Evolutionary conservation across 345 rosid genomes (phyloP).

Genomic region (Eucalyptus tenuipes): DNA sequence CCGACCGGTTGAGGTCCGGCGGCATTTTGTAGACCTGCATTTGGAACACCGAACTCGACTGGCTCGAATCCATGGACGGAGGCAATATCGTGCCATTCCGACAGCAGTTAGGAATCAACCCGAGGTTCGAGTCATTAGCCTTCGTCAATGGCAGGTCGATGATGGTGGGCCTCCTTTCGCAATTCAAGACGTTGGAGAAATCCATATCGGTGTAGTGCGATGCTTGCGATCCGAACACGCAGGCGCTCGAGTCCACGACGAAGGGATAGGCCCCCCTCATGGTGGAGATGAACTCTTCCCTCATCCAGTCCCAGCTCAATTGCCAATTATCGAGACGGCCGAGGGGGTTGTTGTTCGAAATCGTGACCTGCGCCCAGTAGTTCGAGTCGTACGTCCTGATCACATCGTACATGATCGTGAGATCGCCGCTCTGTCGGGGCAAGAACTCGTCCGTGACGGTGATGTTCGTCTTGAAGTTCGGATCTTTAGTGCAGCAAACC

Average conservation of each 20-base stretch:
- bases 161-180: slow-evolving; percentile 71
- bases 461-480: slow-evolving; percentile 37
- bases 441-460: slow-evolving; percentile 45
- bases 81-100: slow-evolving; percentile 84
- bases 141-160: slow-evolving; percentile 75
- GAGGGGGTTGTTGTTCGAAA: slow-evolving; percentile 68
- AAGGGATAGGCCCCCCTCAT: slow-evolving; percentile 90
- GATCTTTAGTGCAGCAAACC: slow-evolving; percentile 63
- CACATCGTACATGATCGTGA: slow-evolving; percentile 88
- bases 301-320: slow-evolving; percentile 91
- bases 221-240: slow-evolving; percentile 65
- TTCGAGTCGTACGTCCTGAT: slow-evolving; percentile 58
- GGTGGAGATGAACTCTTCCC: slow-evolving; percentile 58
- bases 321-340: slow-evolving; percentile 95
- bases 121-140: slow-evolving; percentile 60
- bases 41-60: slow-evolving; percentile 69
- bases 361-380: slow-evolving; percentile 71
- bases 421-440: slow-evolving; percentile 75
- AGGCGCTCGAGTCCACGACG: slow-evolving; percentile 58
- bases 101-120: slow-evolving; percentile 67
- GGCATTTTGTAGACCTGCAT: slow-evolving; percentile 88
- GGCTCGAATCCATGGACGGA: slow-evolving; percentile 58
- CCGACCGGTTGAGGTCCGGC: slow-evolving; percentile 60
- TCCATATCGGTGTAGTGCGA: slow-evolving; percentile 33
- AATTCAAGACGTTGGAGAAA: slow-evolving; percentile 62